A percentile compares a stretch with the other conserved stretches of the same genome.
Evolutionary conservation across 257 asterid species (phyloP).

Genomic region (Haberlea rhodopensis): DNA sequence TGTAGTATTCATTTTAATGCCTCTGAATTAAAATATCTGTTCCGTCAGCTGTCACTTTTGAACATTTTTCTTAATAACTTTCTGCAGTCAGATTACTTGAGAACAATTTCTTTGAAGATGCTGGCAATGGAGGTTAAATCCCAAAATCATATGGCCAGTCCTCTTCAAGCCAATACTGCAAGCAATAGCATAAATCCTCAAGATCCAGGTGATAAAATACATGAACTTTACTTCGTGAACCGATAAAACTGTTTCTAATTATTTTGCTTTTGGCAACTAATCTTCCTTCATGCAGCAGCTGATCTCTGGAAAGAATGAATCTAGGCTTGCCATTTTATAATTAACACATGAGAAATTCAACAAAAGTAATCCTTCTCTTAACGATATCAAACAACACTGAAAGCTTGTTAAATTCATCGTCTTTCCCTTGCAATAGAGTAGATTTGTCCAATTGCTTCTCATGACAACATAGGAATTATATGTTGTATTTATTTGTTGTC

Average conservation of each 20-base stretch:
- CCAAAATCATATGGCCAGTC: constrained; percentile 50
- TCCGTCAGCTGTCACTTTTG: not conserved
- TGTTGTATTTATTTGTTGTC: no score
- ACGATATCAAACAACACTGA: no score
- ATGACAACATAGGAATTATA: no score
- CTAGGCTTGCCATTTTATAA: no score
- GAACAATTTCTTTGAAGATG: constrained; percentile 87
- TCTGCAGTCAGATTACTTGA: constrained; percentile 74
- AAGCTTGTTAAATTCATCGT: no score
- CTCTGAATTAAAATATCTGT: not conserved
- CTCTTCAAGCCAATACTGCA: constrained; percentile 50
- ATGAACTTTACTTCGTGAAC: constrained; percentile 14
- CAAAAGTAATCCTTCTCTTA: no score
- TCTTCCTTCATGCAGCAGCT: not conserved
- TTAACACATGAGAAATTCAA: no score
- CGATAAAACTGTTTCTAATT: not conserved
- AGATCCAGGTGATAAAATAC: constrained; percentile 54
- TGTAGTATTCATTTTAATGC: not conserved
- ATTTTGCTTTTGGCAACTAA: not conserved
- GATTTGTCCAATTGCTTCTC: no score
- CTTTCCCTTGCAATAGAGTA: no score
- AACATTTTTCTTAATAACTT: constrained; percentile 7
- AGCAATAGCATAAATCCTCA: constrained; percentile 53
- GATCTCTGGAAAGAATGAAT: no score
- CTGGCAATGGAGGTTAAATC: constrained; percentile 77